Conservation (phyloP, 805 yeast species). For the Debaryomyces prosopidis region DNA sequence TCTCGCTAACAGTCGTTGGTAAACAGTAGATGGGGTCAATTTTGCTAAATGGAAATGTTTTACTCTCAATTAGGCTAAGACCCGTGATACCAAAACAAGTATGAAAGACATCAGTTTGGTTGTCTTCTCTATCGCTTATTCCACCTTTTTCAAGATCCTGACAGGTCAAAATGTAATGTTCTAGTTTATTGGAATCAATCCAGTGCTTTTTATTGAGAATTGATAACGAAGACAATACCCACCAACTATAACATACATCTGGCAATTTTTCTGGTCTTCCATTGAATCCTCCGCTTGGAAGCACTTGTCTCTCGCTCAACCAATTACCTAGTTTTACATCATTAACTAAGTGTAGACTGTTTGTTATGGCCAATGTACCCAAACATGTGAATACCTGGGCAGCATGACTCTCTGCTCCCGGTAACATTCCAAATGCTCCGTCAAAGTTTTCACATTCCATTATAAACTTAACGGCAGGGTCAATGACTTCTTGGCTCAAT, state of each 20-base stretch:
- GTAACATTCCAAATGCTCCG: conserved; percentile 92
- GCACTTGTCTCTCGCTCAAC: conserved; percentile 87
- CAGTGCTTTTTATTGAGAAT: conserved; percentile 68
- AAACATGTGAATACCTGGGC: conserved; percentile 89
- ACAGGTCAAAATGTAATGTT: conserved; percentile 66
- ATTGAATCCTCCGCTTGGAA: conserved; percentile 81
- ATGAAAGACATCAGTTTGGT: conserved; percentile 91
- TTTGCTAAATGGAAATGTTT: conserved; percentile 47
- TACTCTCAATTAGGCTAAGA: conserved; percentile 68
- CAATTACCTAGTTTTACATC: conserved; percentile 64
- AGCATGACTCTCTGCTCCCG: conserved; percentile 94
- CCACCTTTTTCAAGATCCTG: conserved; percentile 87
- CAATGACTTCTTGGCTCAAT: conserved; percentile 54
- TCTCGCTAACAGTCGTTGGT: conserved; percentile 51
- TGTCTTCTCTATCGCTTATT: conserved; percentile 86
- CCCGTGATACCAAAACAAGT: conserved; percentile 92
- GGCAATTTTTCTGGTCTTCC: conserved; percentile 96
- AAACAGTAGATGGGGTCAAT: conserved; percentile 89
- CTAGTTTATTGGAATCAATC: conserved; percentile 68
- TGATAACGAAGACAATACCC: conserved; percentile 82
- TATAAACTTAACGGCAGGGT: conserved; percentile 67
- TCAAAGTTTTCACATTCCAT: conserved; percentile 81
- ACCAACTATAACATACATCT: conserved; percentile 98
- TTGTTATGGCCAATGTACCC: conserved; percentile 73
- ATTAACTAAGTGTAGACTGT: conserved; percentile 48